These are phyloP conservation scores for Sequoiadendron giganteum DNA, from an alignment of 75 land plant genomes.

Conservation along the genomic window DNA sequence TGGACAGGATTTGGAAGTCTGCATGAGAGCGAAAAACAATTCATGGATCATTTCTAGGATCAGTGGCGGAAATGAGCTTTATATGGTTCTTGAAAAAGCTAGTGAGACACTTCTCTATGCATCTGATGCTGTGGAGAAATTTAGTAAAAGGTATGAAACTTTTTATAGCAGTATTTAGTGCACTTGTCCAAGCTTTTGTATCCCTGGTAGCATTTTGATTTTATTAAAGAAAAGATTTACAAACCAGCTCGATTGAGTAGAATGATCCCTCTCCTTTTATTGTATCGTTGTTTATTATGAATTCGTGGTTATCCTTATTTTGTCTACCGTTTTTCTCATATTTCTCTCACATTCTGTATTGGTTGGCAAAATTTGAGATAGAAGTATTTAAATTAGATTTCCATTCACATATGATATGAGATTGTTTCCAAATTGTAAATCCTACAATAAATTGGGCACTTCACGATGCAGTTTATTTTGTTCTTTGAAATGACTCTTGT, in stretches of 20 bases:
- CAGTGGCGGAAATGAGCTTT: constrained; percentile 76
- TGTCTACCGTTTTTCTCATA: too few relatives aligned
- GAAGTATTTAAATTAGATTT: background rate
- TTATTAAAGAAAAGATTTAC: background rate
- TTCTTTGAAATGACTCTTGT: background rate
- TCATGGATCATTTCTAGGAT: constrained; percentile 84
- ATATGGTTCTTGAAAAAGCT: constrained; percentile 89
- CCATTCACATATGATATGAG: background rate
- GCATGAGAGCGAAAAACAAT: constrained; percentile 84
- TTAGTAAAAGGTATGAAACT: constrained; percentile 77
- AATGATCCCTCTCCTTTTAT: background rate
- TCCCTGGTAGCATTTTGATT: background rate
- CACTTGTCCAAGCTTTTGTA: background rate
- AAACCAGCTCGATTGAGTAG: background rate
- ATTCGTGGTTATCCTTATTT: background rate
- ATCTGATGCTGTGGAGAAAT: constrained; percentile 89
- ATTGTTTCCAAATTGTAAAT: background rate
- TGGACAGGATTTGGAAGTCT: constrained; percentile 71
- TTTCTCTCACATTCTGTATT: background rate
- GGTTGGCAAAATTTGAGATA: background rate
- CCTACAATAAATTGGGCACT: background rate
- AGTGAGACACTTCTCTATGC: constrained; percentile 92
- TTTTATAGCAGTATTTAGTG: background rate
- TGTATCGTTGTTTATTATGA: background rate
- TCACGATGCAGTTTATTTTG: background rate